Evolutionary conservation across 805 yeast species (phyloP), one percentile per base, ranked within the genome.

Genomic region (Metschnikowia borealis): DNA sequence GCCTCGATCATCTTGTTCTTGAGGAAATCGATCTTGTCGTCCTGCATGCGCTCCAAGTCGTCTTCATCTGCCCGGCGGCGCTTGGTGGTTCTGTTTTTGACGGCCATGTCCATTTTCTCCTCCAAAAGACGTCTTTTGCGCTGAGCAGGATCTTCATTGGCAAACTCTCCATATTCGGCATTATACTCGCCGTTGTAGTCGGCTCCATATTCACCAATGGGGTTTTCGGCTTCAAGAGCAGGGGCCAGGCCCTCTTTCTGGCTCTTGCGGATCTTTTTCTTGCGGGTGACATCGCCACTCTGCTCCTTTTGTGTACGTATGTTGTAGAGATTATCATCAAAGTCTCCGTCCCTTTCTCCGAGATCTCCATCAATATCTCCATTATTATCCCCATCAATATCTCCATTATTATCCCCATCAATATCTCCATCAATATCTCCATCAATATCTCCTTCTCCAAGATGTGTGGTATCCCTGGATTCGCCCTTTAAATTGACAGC

Each of bases 31-130:
- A 94, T 88, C 53, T 81, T 80, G 63, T 91, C 97, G 74, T 94
- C 99, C 65, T 91, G 95, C 85, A 89, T 86, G 62, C 89, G 85
- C 65, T 95, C 98, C 57, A 94, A 72, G 70, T 94, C 99, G 63
- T 89, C 96, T 60, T 94, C 98, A 60, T 87, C 92, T 44, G 86
- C 82, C 61, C 79, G 81, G 60, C 86, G 82, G 51, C 85, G 77
- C 54, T 79, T 78, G 17, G 79, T 77, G 18, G 85, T 79, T 46
- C 74, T 77, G 54, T 76, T 74, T 66, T 87, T 88, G 54, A 92
- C 69, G 1, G 96, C 85, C 38, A 83, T 81, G 56, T 86, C 94
- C 71, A 94, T 79, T 59, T 78, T 81, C 52, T 83, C 92, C 67
- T 94, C 98, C 55, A 94, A 77, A 55, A 81, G 83, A 55, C 89